Percentiles rank a stretch among this genome's conserved stretches.
These are phyloP conservation scores for Colletotrichum simmondsii DNA, from an alignment of 2,329 filamentous ascomycete species.

Conservation along the genomic window DNA sequence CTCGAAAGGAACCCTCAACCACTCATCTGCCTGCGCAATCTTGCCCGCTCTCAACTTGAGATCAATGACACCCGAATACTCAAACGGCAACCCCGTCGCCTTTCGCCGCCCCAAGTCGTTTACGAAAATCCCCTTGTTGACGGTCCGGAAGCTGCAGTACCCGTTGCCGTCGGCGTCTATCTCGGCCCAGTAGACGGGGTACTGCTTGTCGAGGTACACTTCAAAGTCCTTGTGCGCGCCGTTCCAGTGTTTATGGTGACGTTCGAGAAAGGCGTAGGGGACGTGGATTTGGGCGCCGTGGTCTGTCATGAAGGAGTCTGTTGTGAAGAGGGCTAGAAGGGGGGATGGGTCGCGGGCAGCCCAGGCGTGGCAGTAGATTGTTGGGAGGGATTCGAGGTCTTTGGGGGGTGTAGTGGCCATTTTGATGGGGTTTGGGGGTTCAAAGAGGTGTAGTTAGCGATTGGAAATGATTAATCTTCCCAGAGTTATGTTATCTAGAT, in stretches of 20 bases:
- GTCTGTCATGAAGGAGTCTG: slow-evolving; percentile 25
- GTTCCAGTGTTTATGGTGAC: slow-evolving; percentile 31
- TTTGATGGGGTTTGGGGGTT: neutral
- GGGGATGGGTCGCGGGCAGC: slow-evolving; percentile 3
- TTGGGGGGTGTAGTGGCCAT: neutral
- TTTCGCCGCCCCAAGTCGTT: slow-evolving; percentile 23
- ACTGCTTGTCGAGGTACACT: slow-evolving; percentile 18
- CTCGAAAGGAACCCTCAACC: slow-evolving; percentile 19
- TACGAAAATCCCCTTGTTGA: slow-evolving; percentile 25
- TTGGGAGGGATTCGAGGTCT: slow-evolving; percentile 12
- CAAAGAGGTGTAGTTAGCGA: too few species aligned
- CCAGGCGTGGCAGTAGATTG: slow-evolving; percentile 19
- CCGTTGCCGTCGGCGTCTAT: slow-evolving; percentile 12
- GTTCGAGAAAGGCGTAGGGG: slow-evolving; percentile 18
- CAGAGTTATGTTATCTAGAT: too few species aligned
- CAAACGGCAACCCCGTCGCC: slow-evolving; percentile 17
- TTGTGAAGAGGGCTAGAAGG: slow-evolving; percentile 16
- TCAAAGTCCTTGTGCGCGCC: slow-evolving; percentile 20
- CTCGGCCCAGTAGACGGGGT: slow-evolving; percentile 26
- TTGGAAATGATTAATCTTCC: too few species aligned
- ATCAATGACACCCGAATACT: slow-evolving; percentile 21
- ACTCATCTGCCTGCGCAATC: slow-evolving; percentile 22
- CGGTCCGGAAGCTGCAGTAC: slow-evolving; percentile 27
- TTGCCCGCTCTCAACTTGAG: slow-evolving; percentile 14
- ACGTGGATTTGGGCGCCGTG: slow-evolving; percentile 26